Base-by-base conservation (phyloP, 1,284 basidiomycete species). In the Rhodotorula sp. region DNA sequence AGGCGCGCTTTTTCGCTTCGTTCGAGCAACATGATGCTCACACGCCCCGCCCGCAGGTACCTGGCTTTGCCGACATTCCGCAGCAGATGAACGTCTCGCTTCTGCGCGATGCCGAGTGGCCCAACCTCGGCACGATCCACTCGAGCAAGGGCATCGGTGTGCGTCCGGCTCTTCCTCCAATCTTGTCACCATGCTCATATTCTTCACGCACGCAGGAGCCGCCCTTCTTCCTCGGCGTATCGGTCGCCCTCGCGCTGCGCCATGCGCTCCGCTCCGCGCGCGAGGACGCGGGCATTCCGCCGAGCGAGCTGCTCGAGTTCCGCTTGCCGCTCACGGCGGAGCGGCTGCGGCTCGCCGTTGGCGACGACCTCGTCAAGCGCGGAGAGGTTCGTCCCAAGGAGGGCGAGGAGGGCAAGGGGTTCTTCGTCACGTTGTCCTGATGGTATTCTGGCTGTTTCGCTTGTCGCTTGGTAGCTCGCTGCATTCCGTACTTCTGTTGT, bases 21-120 rank as follows among this genome's bases (percentile, higher is more conserved):
- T 48, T 25, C 39, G 9, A 19, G 15, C 17, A 6, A 32, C 15
- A n/a, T 6, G 29, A 32, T 7, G 59, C 59, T 61, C 15, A 29
- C 37, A 37, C 74, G 4, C 25, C 15, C 41, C 19, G 34, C 58
- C 68, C 79, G 80, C 78, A 81, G 77, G 81, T 82, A 56, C 81
- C 82, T 0, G 79, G 79, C 0, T 81, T 81, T 70, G 67, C 78
- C 39, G 81, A 82, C 66, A 81, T 80, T 19, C 82, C 82, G 3
- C 77, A 77, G 61, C 77, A 80, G 37, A 78, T 82, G 74, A 74
- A 80, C 37, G 77, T 82, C 48, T 77, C 78, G 36, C 61, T 82
- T 64, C 69, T 82, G 39, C 79, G 80, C 51, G 77, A 77, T 46
- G 72, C 70, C 48, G 77, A 78, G 63, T 77, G 79, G 60, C 76